A percentile compares a stretch with the other conserved stretches of the same genome.
Evolutionary conservation across 345 rosid species (phyloP).

Genomic region (Lumnitzera littorea): DNA sequence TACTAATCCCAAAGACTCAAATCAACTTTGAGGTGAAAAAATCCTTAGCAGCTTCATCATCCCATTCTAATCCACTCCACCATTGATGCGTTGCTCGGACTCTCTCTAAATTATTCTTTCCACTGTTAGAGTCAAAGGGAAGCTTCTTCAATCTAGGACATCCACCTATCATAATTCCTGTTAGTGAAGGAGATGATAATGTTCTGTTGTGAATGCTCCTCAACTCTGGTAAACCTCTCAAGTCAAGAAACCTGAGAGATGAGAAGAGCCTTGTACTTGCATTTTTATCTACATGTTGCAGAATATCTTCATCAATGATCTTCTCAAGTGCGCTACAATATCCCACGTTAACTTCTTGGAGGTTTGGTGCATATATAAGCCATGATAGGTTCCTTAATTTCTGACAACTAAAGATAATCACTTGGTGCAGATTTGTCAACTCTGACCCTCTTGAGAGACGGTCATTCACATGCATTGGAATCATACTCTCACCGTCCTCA

Average conservation of each 20-base stretch:
- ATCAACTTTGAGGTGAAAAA: too few species aligned
- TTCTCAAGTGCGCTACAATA: constrained; percentile 3
- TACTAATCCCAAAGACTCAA: too few species aligned
- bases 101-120: background rate
- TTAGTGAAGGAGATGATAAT: constrained; percentile 10
- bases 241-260: background rate
- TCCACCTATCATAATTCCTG: background rate
- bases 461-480: too few species aligned
- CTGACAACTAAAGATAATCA: too few species aligned
- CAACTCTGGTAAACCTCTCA: constrained; percentile 1
- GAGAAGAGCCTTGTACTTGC: background rate
- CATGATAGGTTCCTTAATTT: too few species aligned
- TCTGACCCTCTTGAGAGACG: too few species aligned
- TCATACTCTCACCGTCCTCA: too few species aligned
- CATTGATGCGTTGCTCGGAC: too few species aligned
- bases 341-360: background rate
- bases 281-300: background rate
- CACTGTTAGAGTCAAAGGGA: constrained; percentile 7
- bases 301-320: background rate
- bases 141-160: constrained; percentile 11
- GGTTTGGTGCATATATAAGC: background rate
- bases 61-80: too few species aligned
- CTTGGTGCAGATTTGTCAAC: too few species aligned
- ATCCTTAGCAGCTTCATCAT: too few species aligned
- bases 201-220: constrained; percentile 7